Percentiles rank a stretch among this genome's conserved stretches.
Evolutionary conservation across 129 eudicot species (phyloP).

Genomic region (Ambrosia artemisiifolia): DNA sequence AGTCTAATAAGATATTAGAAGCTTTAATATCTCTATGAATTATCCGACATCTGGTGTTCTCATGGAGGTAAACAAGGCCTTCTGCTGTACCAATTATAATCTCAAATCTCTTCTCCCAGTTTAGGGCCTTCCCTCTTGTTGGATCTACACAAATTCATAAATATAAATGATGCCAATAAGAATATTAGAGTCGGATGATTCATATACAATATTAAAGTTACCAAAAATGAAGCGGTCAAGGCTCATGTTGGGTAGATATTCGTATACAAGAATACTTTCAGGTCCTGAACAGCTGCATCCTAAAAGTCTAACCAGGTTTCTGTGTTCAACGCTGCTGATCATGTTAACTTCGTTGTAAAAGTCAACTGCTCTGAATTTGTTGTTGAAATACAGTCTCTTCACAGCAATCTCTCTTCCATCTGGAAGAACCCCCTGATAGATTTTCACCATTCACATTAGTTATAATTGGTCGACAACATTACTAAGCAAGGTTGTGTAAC

Average conservation of each 20-base stretch:
- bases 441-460: neutral
- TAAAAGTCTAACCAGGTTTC: constrained; percentile 62
- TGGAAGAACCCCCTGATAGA: constrained; percentile 58
- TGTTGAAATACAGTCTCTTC: constrained; percentile 84
- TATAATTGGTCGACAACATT: neutral
- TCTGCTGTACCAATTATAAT: constrained; percentile 67
- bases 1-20: constrained; percentile 70
- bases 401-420: constrained; percentile 92
- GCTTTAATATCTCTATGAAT: constrained; percentile 80
- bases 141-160: constrained; percentile 42
- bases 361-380: constrained; percentile 75
- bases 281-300: constrained; percentile 86
- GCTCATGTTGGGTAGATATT: constrained; percentile 65
- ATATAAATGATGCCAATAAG: neutral
- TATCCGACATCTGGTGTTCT: constrained; percentile 53
- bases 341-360: constrained; percentile 80
- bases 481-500: neutral
- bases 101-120: constrained; percentile 70
- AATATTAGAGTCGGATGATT: too few species aligned
- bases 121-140: constrained; percentile 53
- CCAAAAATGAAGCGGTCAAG: constrained; percentile 75
- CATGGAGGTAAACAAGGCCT: constrained; percentile 90
- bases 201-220: constrained; percentile 14
- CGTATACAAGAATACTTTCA: constrained; percentile 77
- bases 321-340: constrained; percentile 68